Base-by-base conservation (phyloP, 306 rosid species). In the Dryas octopetala region DNA sequence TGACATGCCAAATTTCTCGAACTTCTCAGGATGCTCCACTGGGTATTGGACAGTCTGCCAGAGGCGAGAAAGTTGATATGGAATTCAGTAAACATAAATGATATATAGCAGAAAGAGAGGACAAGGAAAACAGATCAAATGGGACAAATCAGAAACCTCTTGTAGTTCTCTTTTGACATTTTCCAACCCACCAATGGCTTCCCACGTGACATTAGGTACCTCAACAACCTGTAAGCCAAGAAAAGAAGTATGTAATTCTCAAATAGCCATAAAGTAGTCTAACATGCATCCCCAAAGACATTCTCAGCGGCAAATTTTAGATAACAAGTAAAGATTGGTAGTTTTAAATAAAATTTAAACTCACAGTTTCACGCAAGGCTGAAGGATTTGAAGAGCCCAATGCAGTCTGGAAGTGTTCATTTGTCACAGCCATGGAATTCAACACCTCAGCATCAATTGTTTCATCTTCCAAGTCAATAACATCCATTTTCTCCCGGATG, bases 1-100 rank as follows among this genome's bases (percentile, higher is more conserved):
- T 55, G 91, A 83, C 94, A 89, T 89, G 81, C 94, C 94, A 74
- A 89, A 89, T 71, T 89, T 87, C 85, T 89, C 91, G 78, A 89
- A 89, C 86, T 87, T 89, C 49, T 89, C 94, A 55, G 94, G 94
- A 80, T 89, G 94, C 82, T 87, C 93, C 88, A 89, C 94, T 13
- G 91, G 94, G 70, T 85, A 85, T 74, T 87, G 89, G 72, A 87
- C 91, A 63, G 90, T 89, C 93, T 89, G 78, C 80, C 78, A 72
- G 58, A 7, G 77, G 55, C 61, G 69, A 58, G 72, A 70, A 10
- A 78, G 12, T 32, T 62, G 5, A 72, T 40, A 66, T 0, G 17
- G 45, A 61, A 23, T 16, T 70, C 41, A 11, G 58, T 5, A 48
- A 57, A 17, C 17, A 43, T 6, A 17, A 0, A 12, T 41, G 3